These are phyloP conservation scores for Boletus bicolor DNA, from an alignment of 768 basidiomycete species.

Conservation along the genomic window DNA sequence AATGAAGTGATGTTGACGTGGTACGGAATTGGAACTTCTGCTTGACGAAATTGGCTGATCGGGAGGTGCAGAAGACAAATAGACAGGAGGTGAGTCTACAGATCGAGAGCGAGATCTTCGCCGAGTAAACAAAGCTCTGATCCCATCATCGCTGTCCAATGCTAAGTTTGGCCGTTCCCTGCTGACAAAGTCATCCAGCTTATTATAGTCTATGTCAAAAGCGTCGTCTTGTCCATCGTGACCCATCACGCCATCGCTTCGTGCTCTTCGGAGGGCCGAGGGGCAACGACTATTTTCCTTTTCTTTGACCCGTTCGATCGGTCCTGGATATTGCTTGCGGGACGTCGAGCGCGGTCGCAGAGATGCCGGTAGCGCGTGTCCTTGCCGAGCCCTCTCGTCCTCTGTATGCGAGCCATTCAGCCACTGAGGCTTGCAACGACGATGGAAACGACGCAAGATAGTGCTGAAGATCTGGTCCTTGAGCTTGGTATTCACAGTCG, in stretches of 20 bases:
- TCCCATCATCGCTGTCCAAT: slow-evolving; percentile 22
- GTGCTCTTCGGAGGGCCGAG: slow-evolving; percentile 55
- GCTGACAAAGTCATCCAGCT: slow-evolving; percentile 22
- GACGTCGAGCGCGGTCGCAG: slow-evolving; percentile 15
- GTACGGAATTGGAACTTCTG: slow-evolving; percentile 46
- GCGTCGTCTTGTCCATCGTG: slow-evolving; percentile 34
- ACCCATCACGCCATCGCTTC: slow-evolving; percentile 54
- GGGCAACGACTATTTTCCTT: slow-evolving; percentile 37
- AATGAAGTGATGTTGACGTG: slow-evolving; percentile 96
- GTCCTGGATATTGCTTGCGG: slow-evolving; percentile 19
- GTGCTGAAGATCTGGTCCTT: slow-evolving; percentile 96
- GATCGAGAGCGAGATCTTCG: slow-evolving; percentile 44
- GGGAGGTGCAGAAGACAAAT: slow-evolving; percentile 26
- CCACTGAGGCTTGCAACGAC: slow-evolving; percentile 38
- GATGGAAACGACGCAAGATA: slow-evolving; percentile 71
- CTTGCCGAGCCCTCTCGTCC: slow-evolving; percentile 55
- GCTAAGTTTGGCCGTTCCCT: slow-evolving; percentile 17
- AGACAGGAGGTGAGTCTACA: slow-evolving; percentile 25
- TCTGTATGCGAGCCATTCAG: slow-evolving; percentile 43
- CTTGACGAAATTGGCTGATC: slow-evolving; percentile 34
- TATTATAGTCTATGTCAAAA: slow-evolving; percentile 44
- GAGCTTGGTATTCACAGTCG: slow-evolving; percentile 88
- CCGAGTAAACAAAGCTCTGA: slow-evolving; percentile 30
- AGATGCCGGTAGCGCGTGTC: slow-evolving; percentile 17
- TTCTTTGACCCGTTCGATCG: slow-evolving; percentile 38